These are phyloP conservation scores for Kwoniella shivajii DNA, from an alignment of 1,284 basidiomycete genomes.

Conservation along the genomic window DNA sequence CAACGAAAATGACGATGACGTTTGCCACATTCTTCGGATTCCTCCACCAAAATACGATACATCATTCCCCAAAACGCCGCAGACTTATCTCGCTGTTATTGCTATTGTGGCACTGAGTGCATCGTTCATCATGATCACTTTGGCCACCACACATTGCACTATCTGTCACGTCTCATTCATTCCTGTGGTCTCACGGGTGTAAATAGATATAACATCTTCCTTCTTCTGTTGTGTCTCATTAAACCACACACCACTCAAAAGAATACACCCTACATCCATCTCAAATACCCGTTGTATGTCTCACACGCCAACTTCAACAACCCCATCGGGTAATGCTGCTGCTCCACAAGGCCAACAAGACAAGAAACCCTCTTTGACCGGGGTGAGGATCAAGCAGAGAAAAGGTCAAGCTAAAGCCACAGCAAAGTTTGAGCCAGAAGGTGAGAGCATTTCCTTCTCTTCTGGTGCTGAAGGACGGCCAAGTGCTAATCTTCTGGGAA, in stretches of 20 bases:
- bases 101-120: no score
- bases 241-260: not conserved
- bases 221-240: no score
- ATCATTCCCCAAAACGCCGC: no score
- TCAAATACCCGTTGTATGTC: constrained; percentile 45
- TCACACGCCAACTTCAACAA: constrained; percentile 49
- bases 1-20: no score
- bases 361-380: constrained; percentile 56
- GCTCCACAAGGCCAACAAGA: constrained; percentile 28
- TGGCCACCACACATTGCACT: no score
- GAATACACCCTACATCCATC: not conserved
- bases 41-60: no score
- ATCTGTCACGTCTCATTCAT: no score
- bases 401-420: constrained; percentile 57
- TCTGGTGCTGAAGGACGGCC: not conserved
- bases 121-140: no score
- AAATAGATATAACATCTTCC: no score
- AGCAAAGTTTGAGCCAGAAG: constrained; percentile 61
- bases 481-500: not conserved
- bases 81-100: no score
- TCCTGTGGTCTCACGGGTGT: no score
- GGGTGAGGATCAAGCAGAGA: constrained; percentile 58
- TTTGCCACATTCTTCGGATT: no score
- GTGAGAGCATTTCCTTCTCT: constrained; percentile 38
- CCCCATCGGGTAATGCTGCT: constrained; percentile 46